A percentile compares a stretch with the other conserved stretches of the same genome.
phyloP scores from a whole-genome alignment of 1,284 basidiomycete genomes.

The Cutaneotrichosporon sp. region DNA sequence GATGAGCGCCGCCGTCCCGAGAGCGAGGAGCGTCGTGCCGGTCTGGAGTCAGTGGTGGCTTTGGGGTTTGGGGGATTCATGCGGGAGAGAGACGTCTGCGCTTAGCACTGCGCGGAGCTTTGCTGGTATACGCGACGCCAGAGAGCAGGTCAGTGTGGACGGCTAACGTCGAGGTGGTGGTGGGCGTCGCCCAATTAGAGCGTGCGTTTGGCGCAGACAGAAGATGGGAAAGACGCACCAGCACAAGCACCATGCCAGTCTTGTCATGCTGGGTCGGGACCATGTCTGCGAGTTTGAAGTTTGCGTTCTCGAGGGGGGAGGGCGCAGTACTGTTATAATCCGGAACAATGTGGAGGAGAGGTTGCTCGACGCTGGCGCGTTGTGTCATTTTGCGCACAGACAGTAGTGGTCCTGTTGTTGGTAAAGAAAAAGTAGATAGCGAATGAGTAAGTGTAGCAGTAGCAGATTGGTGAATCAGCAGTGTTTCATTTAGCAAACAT shows the following conservation, averaged over 20 bases:
- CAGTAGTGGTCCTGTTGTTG: too few relatives aligned
- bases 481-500: not conserved
- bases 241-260: constrained; percentile 15
- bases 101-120: too few relatives aligned
- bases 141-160: not conserved
- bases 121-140: too few relatives aligned
- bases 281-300: constrained; percentile 10
- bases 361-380: not conserved
- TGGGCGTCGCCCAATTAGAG: not conserved
- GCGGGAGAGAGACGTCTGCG: too few relatives aligned
- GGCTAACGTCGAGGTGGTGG: not conserved
- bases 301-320: not conserved
- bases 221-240: constrained; percentile 12
- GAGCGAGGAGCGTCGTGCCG: constrained; percentile 40
- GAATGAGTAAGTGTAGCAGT: too few relatives aligned
- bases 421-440: too few relatives aligned
- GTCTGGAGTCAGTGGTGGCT: constrained; percentile 21
- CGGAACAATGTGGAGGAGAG: not conserved
- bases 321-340: not conserved
- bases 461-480: too few relatives aligned
- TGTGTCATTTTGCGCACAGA: not conserved
- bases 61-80: too few relatives aligned
- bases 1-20: constrained; percentile 40
- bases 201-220: not conserved
- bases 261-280: constrained; percentile 27